Evolutionary conservation across 495 filamentous ascomycete species (phyloP).

Genomic region (Trichoderma virens): DNA sequence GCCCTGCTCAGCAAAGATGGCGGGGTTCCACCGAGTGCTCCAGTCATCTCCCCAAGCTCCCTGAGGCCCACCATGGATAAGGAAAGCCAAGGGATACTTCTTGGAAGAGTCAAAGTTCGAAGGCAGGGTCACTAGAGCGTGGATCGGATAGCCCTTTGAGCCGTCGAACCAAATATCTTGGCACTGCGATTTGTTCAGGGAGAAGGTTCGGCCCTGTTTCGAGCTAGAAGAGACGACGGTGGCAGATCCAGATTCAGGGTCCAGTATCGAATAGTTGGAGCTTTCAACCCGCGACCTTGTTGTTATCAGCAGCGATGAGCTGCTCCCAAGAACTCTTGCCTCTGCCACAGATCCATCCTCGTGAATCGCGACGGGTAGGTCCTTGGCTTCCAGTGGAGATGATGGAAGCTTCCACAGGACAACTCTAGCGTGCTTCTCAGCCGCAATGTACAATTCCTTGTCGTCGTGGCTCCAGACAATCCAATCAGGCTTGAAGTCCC

Average conservation of each 20-base stretch:
- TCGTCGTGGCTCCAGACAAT: constrained; percentile 62
- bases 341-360: constrained; percentile 53
- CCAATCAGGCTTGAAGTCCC: constrained; percentile 60
- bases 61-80: constrained; percentile 88
- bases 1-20: constrained; percentile 84
- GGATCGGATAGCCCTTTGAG: constrained; percentile 48
- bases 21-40: constrained; percentile 88
- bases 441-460: constrained; percentile 53
- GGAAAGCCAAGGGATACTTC: constrained; percentile 73
- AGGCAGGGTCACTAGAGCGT: constrained; percentile 75
- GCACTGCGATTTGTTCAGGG: constrained; percentile 52
- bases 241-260: constrained; percentile 38
- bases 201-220: constrained; percentile 61
- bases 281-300: constrained; percentile 62
- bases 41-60: constrained; percentile 77
- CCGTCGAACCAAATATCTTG: constrained; percentile 64
- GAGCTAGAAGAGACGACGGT: constrained; percentile 55
- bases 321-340: constrained; percentile 42
- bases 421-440: constrained; percentile 56
- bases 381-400: constrained; percentile 39
- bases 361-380: constrained; percentile 48
- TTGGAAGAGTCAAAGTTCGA: constrained; percentile 63
- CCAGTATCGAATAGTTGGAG: constrained; percentile 54
- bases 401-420: constrained; percentile 58
- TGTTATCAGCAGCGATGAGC: constrained; percentile 52